Percentiles rank a stretch among this genome's conserved stretches.
phyloP scores from a whole-genome alignment of 2,329 filamentous ascomycete genomes.

The Sporothrix curviconia region DNA sequence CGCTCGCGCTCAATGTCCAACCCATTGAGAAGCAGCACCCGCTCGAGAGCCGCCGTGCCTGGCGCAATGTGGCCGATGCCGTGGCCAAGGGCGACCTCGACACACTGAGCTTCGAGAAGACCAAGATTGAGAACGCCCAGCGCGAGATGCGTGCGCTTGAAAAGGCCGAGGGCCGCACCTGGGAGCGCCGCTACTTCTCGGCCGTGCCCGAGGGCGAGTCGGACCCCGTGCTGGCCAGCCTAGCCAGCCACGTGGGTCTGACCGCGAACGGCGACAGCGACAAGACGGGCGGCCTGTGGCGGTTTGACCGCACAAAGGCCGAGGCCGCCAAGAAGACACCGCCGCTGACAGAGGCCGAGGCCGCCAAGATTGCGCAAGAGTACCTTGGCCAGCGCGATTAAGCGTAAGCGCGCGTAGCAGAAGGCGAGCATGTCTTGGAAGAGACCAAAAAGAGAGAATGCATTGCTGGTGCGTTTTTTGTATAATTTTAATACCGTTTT shows the following conservation, averaged over 20 bases:
- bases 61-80: slow-evolving; percentile 75
- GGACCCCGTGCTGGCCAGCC: slow-evolving; percentile 39
- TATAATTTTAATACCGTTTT: not conserved
- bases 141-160: slow-evolving; percentile 67
- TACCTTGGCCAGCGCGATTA: slow-evolving; percentile 27
- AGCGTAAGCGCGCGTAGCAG: not conserved
- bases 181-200: slow-evolving; percentile 81
- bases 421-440: not conserved
- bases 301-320: slow-evolving; percentile 43
- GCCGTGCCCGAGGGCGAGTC: slow-evolving; percentile 36
- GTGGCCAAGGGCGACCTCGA: slow-evolving; percentile 83
- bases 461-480: not conserved
- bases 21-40: slow-evolving; percentile 75
- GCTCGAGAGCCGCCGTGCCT: slow-evolving; percentile 81
- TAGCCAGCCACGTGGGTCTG: slow-evolving; percentile 43
- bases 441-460: not conserved
- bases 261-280: slow-evolving; percentile 47
- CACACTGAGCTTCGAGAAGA: slow-evolving; percentile 68
- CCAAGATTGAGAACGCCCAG: slow-evolving; percentile 84
- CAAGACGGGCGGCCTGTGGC: slow-evolving; percentile 56
- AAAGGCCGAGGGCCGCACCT: slow-evolving; percentile 64
- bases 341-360: slow-evolving; percentile 30
- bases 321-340: slow-evolving; percentile 34
- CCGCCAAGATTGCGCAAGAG: slow-evolving; percentile 26
- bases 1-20: slow-evolving; percentile 63